A percentile compares a stretch with the other conserved stretches of the same genome.
These are phyloP conservation scores for Rhynchosporium graminicola DNA, from an alignment of 2,329 filamentous ascomycete species.

Conservation along the genomic window DNA sequence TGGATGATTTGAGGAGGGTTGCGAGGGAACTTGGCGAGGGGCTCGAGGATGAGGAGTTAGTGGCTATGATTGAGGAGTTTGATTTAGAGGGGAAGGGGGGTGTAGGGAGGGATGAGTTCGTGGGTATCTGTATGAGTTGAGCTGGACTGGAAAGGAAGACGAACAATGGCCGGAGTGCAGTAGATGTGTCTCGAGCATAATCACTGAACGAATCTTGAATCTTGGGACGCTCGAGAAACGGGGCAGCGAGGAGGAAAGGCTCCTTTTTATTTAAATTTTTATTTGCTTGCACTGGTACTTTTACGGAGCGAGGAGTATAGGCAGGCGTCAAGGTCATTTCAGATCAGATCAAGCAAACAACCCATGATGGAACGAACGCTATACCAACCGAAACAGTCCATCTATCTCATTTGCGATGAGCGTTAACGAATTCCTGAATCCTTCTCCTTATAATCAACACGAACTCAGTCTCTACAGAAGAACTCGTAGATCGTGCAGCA, in stretches of 20 bases:
- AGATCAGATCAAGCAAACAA: neutral
- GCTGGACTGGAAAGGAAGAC: neutral
- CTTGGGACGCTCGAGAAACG: neutral
- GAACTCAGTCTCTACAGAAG: no score
- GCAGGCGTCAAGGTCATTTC: constrained; percentile 2
- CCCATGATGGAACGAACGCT: neutral
- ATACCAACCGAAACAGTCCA: neutral
- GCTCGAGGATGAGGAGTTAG: constrained; percentile 87
- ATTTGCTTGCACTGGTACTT: constrained; percentile 13
- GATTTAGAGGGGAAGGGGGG: constrained; percentile 91
- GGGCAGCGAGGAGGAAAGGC: neutral
- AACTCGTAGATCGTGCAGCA: no score
- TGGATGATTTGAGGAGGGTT: constrained; percentile 84
- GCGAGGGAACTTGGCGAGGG: constrained; percentile 91
- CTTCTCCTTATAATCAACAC: no score
- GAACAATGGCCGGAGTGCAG: neutral
- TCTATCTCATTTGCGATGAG: neutral
- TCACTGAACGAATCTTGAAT: neutral
- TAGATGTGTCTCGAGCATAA: neutral
- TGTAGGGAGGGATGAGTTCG: constrained; percentile 67
- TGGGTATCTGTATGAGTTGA: constrained; percentile 43
- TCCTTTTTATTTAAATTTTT: neutral
- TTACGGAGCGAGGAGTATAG: constrained; percentile 13
- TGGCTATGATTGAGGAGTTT: constrained; percentile 97
- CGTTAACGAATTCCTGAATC: no score